Evolutionary conservation across 495 filamentous ascomycete genomes (phyloP), one percentile per base, ranked within the genome.

Genomic region (Polyplosphaeria fusca): DNA sequence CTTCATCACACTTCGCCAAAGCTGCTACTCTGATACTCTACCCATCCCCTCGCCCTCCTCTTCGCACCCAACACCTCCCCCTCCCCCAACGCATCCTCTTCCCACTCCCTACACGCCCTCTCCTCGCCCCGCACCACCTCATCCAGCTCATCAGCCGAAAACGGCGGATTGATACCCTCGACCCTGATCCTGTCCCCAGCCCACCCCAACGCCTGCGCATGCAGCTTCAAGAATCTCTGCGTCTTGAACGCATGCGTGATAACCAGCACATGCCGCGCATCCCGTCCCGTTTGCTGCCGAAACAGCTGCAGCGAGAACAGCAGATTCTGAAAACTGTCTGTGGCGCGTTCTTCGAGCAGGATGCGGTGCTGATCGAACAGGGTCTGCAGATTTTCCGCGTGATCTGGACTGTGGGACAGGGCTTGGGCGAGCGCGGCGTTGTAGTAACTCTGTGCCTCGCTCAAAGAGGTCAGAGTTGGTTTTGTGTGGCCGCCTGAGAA

Each of bases 281-380:
- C 71, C 5, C 19, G 18, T 2, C 70, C 70, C 4, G 58, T 56
- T 4, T 38, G 49, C 32, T 61, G 50, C 23, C 63, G 59, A 55
- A 69, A 74, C 1, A 53, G 44, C 19, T 70, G 24, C 46, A 74
- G 65, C 19, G 63, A 65, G 47, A 74, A 74, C 18, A 74, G 58
- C n/a, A 74, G 58, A 42, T 74, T 74, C 58, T 74, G 71, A 39
- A 56, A 73, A 32, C 67, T 70, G 47, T 74, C 71, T 14, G 71
- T 74, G 23, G 71, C 68, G 23, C 47, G 22, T 30, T 72, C 68
- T 32, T 74, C 71, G 0, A 68, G 43, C 11, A 67, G 30, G 3
- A 66, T 35, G 5, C 48, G 48, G 3, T 50, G 58, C 13, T 55
- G 23, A 52, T 27, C 22, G 47, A 47, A 54, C 2, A 60, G 48